These are phyloP conservation scores for Rugonectria rugulosa DNA, from an alignment of 2,329 filamentous ascomycete genomes.

Conservation along the genomic window DNA sequence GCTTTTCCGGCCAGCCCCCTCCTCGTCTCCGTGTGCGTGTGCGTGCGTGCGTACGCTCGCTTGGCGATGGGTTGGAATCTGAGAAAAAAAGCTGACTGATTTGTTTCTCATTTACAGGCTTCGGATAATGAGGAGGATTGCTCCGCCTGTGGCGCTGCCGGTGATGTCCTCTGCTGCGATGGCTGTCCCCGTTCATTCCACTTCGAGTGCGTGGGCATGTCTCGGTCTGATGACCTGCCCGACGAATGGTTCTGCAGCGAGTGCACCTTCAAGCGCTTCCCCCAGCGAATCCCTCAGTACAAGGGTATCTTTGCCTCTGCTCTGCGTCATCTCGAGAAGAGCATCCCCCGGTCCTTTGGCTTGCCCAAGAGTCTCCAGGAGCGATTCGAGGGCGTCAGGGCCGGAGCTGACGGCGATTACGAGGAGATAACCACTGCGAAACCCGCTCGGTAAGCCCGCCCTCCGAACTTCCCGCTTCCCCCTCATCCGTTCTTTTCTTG, in stretches of 20 bases:
- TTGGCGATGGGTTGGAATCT: constrained; percentile 42
- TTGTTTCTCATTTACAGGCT: constrained; percentile 38
- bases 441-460: constrained; percentile 73
- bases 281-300: constrained; percentile 54
- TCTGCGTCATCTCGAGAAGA: constrained; percentile 69
- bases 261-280: constrained; percentile 63
- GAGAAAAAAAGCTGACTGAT: too few species aligned
- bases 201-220: constrained; percentile 86
- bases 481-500: too few species aligned
- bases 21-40: constrained; percentile 22
- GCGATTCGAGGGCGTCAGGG: constrained; percentile 81
- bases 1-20: constrained; percentile 36
- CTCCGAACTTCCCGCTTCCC: constrained; percentile 20
- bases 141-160: constrained; percentile 82
- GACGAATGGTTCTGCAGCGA: constrained; percentile 88
- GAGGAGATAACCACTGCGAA: constrained; percentile 70
- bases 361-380: constrained; percentile 76
- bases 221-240: constrained; percentile 70
- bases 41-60: constrained; percentile 28
- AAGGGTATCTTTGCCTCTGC: constrained; percentile 68
- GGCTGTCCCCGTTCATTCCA: constrained; percentile 91
- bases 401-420: constrained; percentile 80
- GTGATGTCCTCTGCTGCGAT: constrained; percentile 91
- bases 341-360: constrained; percentile 75
- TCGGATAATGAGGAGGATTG: constrained; percentile 89